phyloP scores from a whole-genome alignment of 2,329 filamentous ascomycete species.

The Monosporascus sp. region DNA sequence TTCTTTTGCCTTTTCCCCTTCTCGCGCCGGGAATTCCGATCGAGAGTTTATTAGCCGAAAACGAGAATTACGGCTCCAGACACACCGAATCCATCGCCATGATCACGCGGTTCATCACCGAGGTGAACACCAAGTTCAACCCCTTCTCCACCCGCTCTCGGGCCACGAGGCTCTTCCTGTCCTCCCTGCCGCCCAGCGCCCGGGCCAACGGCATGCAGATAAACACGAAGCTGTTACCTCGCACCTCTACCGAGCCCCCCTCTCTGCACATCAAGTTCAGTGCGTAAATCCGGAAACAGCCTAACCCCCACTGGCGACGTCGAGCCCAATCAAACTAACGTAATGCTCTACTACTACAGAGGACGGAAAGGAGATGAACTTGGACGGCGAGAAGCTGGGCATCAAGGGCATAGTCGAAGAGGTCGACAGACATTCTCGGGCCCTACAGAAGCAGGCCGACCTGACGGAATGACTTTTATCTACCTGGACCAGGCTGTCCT shows the following conservation, averaged over 20 bases:
- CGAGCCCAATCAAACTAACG: constrained; percentile 7
- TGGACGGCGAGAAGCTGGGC: constrained; percentile 74
- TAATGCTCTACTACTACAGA: constrained; percentile 46
- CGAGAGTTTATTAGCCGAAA: not conserved
- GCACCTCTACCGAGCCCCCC: constrained; percentile 62
- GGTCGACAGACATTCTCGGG: constrained; percentile 82
- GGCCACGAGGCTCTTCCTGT: constrained; percentile 82
- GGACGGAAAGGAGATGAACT: constrained; percentile 84
- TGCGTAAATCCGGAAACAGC: constrained; percentile 36
- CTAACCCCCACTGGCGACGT: not conserved
- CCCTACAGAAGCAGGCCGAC: constrained; percentile 77
- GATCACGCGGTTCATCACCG: constrained; percentile 83
- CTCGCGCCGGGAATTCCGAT: too few species aligned
- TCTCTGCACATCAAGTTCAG: constrained; percentile 80
- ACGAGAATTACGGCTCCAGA: not conserved
- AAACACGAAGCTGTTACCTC: constrained; percentile 69
- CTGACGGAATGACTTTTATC: constrained; percentile 41
- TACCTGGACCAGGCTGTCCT: constrained; percentile 8
- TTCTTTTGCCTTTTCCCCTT: too few species aligned
- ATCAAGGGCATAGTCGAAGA: constrained; percentile 86
- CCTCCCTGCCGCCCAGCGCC: constrained; percentile 74
- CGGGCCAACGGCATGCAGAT: constrained; percentile 70
- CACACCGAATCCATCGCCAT: constrained; percentile 42
- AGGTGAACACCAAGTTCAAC: constrained; percentile 86
- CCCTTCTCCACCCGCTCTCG: constrained; percentile 78